phyloP scores from a whole-genome alignment of 768 basidiomycete species.

The Amyloporia xantha region DNA sequence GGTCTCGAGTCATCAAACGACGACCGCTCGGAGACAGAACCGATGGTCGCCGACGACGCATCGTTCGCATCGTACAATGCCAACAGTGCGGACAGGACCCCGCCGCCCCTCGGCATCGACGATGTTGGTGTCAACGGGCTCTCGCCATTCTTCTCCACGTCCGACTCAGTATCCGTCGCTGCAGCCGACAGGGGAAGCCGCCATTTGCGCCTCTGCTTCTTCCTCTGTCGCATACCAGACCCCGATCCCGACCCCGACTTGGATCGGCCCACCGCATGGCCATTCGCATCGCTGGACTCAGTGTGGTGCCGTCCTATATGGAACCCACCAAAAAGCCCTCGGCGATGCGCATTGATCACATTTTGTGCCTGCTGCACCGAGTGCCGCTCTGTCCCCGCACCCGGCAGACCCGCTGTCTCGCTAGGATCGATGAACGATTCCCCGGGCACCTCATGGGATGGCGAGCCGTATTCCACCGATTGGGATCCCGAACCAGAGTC shows the following conservation, averaged over 20 bases:
- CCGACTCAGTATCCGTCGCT: conserved; percentile 14
- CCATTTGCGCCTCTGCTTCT: conserved; percentile 6
- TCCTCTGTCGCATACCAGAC: not conserved
- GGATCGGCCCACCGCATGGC: too few relatives aligned
- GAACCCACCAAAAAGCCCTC: conserved; percentile 12
- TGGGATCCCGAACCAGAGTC: not conserved
- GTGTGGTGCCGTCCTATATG: not conserved
- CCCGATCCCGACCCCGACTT: not conserved
- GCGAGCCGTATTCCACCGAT: not conserved
- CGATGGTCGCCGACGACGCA: conserved; percentile 22
- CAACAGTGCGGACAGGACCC: conserved; percentile 61
- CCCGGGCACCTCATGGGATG: conserved; percentile 37
- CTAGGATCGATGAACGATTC: conserved; percentile 52
- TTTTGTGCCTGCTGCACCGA: conserved; percentile 31
- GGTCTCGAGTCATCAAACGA: conserved; percentile 18
- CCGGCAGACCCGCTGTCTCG: conserved; percentile 61
- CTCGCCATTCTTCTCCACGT: conserved; percentile 20
- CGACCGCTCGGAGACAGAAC: conserved; percentile 17
- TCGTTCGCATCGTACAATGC: conserved; percentile 48
- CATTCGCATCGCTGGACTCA: not conserved
- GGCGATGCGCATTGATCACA: conserved; percentile 38
- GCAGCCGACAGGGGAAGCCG: not conserved
- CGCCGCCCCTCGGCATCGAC: conserved; percentile 30
- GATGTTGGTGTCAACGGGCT: conserved; percentile 12
- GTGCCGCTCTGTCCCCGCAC: conserved; percentile 29